A percentile compares a stretch with the other conserved stretches of the same genome.
Conservation (phyloP, 2,329 filamentous ascomycete genomes). For the Proliferodiscus dingleyae region DNA sequence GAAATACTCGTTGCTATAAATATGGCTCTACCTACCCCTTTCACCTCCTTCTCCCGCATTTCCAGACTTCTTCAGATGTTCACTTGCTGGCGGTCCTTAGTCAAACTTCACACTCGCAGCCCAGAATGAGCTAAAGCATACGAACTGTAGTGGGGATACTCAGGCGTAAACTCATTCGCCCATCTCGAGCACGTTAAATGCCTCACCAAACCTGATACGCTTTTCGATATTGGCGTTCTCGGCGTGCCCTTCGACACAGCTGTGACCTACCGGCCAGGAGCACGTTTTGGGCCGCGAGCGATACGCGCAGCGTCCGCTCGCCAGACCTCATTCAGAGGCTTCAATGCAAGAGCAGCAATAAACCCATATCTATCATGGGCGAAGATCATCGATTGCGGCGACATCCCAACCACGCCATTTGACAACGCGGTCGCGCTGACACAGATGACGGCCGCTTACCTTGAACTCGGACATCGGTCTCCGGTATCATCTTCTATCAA, state of each 20-base stretch:
- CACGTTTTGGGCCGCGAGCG: conserved; percentile 80
- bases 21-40: too few relatives aligned
- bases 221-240: conserved; percentile 67
- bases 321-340: conserved; percentile 74
- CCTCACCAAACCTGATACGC: conserved; percentile 57
- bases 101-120: background rate
- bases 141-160: conserved; percentile 54
- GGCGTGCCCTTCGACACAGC: conserved; percentile 72
- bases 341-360: conserved; percentile 75
- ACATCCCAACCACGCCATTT: conserved; percentile 81
- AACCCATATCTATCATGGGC: conserved; percentile 83
- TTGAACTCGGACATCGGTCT: conserved; percentile 25
- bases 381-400: conserved; percentile 79
- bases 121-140: conserved; percentile 1
- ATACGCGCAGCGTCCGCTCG: conserved; percentile 80
- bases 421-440: conserved; percentile 76
- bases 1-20: too few relatives aligned
- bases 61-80: too few relatives aligned
- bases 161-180: conserved; percentile 70
- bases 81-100: too few relatives aligned
- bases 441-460: conserved; percentile 61
- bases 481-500: conserved; percentile 20
- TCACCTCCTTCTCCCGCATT: background rate
- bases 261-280: conserved; percentile 65
- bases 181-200: conserved; percentile 67